Base-by-base conservation (phyloP, 2,329 filamentous ascomycete genomes). In the Ustilaginoidea virens region DNA sequence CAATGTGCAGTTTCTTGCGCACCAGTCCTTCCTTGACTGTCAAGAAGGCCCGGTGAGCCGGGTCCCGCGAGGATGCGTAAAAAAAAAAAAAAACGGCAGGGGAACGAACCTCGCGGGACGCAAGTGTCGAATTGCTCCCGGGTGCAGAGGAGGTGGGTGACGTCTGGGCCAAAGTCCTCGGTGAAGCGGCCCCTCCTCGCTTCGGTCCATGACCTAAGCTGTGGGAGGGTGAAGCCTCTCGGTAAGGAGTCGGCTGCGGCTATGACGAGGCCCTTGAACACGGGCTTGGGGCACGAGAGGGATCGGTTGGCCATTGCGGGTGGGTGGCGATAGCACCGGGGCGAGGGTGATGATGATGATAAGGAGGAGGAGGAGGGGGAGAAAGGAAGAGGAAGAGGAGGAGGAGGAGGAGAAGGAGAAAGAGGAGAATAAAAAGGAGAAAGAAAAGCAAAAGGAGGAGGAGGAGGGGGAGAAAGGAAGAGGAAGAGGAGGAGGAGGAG, bases 81-180 rank as follows among this genome's bases (percentile, higher is more conserved):
- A 7, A 26, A 14, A n/a, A 4, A 22, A 15, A 12, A 6, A 28
- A 4, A 9, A 11, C 4, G 13, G 17, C 5, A 10, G 14, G 16
- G 15, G 24, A 4, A 26, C 7, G 7, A 44, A 58, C 60, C 49
- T 34, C 49, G 47, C 1, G 58, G 42, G 5, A 46, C 42, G 17
- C 37, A 49, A 13, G 58, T 50, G 36, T 65, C 62, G 49, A 71
- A 85, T 11, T 74, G 66, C 19, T 71, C 61, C 28, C 65, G 56
- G 0, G 69, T 71, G 30, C 72, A 69, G 14, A 93, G 61, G 0
- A 93, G 55, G 50, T 92, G 83, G 0, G 83, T 92, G 7, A 77
- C 69, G 0, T 56, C 42, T 0, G 58, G 46, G 16, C 58, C 59
- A 12, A 82, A 51, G 1, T 59, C 52, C 1, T 56, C 46, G 0